A percentile compares a stretch with the other conserved stretches of the same genome.
These are phyloP conservation scores for Pythium plurisporium DNA, from an alignment of 352 stramenopile genomes.

Conservation along the genomic window DNA sequence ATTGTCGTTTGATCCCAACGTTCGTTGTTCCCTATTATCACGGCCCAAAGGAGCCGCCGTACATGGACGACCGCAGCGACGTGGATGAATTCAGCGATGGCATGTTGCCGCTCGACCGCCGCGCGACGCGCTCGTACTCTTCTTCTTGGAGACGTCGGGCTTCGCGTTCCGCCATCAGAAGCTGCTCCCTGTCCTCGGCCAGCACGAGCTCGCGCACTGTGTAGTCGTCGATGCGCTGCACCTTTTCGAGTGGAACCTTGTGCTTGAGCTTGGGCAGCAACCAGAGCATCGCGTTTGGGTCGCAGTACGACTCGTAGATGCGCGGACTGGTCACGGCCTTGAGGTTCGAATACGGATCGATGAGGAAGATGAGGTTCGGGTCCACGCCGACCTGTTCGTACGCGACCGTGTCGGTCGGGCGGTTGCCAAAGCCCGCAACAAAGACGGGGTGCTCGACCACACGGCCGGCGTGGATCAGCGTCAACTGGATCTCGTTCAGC, in stretches of 20 bases:
- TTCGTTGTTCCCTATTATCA: background rate
- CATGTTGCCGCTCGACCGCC: constrained; percentile 24
- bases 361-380: constrained; percentile 69
- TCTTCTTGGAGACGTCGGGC: constrained; percentile 62
- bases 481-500: constrained; percentile 77
- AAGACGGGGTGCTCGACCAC: constrained; percentile 72
- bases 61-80: constrained; percentile 12
- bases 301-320: constrained; percentile 79
- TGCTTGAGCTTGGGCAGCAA: constrained; percentile 77
- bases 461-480: constrained; percentile 71
- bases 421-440: constrained; percentile 83
- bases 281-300: constrained; percentile 78
- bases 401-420: constrained; percentile 73
- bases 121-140: constrained; percentile 36
- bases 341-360: constrained; percentile 77
- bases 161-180: constrained; percentile 59
- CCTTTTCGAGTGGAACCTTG: constrained; percentile 75
- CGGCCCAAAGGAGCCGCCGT: constrained; percentile 2
- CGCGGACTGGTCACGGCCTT: constrained; percentile 51
- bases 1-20: background rate
- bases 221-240: constrained; percentile 75
- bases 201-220: constrained; percentile 73
- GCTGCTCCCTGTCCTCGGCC: constrained; percentile 71
- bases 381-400: constrained; percentile 78
- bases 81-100: background rate